Percentiles rank a stretch among this genome's conserved stretches.
Evolutionary conservation across 495 filamentous ascomycete species (phyloP).

Genomic region (Trichoderma erinaceum): DNA sequence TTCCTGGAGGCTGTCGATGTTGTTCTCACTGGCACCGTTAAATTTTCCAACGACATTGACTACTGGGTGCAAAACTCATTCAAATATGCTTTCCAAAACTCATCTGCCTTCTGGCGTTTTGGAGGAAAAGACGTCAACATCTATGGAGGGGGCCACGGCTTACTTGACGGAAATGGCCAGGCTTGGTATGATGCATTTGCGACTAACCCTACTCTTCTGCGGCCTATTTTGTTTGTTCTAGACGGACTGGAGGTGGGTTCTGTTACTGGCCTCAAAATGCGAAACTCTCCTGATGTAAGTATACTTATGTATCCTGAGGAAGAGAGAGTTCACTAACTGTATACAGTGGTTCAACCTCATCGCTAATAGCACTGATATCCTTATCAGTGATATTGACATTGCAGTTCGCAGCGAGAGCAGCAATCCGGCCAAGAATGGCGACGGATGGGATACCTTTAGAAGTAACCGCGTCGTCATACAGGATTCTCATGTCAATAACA

Average conservation of each 20-base stretch:
- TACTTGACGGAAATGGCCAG: conserved; percentile 53
- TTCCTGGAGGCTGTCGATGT: conserved; percentile 50
- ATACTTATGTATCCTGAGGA: not conserved
- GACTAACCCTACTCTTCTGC: conserved; percentile 49
- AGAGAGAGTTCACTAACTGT: not conserved
- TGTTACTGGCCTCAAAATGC: not conserved
- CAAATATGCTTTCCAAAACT: conserved; percentile 56
- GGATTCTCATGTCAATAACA: conserved; percentile 61
- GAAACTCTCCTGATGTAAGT: not conserved
- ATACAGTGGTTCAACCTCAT: conserved; percentile 59
- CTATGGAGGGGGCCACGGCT: conserved; percentile 39
- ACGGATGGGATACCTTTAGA: conserved; percentile 67
- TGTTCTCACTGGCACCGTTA: conserved; percentile 48
- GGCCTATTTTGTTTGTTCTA: conserved; percentile 24
- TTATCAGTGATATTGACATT: conserved; percentile 63
- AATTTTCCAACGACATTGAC: conserved; percentile 58
- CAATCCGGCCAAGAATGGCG: conserved; percentile 55
- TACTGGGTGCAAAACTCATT: conserved; percentile 63
- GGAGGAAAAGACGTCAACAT: conserved; percentile 64
- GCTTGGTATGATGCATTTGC: conserved; percentile 63
- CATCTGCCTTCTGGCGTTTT: conserved; percentile 62
- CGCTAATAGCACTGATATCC: conserved; percentile 59
- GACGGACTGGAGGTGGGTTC: conserved; percentile 56
- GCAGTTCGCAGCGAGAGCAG: conserved; percentile 27
- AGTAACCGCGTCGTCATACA: conserved; percentile 59